Percentiles rank a stretch among this genome's conserved stretches.
Conservation (phyloP, 1,284 basidiomycete species). For the Meira nashicola region DNA sequence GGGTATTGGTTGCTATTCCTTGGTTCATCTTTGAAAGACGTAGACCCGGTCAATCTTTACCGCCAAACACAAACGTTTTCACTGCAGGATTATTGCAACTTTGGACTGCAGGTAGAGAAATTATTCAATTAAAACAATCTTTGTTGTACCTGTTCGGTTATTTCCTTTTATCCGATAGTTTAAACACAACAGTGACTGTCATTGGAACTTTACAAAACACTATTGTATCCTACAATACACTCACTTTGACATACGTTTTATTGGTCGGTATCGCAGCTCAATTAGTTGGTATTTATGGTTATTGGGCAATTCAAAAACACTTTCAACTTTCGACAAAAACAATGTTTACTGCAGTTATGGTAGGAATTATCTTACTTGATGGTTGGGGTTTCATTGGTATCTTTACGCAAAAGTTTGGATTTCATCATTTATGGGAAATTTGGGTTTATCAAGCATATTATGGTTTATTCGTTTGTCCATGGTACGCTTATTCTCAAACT, state of each 20-base stretch:
- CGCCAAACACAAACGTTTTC: conserved; percentile 65
- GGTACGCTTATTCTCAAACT: conserved; percentile 77
- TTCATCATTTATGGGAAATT: conserved; percentile 23
- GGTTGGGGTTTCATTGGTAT: conserved; percentile 82
- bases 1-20: conserved; percentile 67
- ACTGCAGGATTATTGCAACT: conserved; percentile 59
- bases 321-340: conserved; percentile 65
- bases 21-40: conserved; percentile 62
- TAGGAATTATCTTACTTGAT: conserved; percentile 70
- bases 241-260: conserved; percentile 65
- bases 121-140: conserved; percentile 35
- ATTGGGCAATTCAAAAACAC: conserved; percentile 72
- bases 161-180: conserved; percentile 69
- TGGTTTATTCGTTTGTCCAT: conserved; percentile 70
- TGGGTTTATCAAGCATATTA: conserved; percentile 19
- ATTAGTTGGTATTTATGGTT: conserved; percentile 63
- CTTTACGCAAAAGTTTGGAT: conserved; percentile 68
- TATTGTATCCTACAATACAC: conserved; percentile 67
- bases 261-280: conserved; percentile 73
- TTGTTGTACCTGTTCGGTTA: conserved; percentile 55
- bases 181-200: conserved; percentile 76
- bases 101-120: conserved; percentile 58
- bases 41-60: conserved; percentile 54
- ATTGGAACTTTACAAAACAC: conserved; percentile 73
- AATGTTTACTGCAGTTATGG: conserved; percentile 68